Evolutionary conservation across 2,329 filamentous ascomycete genomes (phyloP).

Genomic region (Ceratocystiopsis sp.): DNA sequence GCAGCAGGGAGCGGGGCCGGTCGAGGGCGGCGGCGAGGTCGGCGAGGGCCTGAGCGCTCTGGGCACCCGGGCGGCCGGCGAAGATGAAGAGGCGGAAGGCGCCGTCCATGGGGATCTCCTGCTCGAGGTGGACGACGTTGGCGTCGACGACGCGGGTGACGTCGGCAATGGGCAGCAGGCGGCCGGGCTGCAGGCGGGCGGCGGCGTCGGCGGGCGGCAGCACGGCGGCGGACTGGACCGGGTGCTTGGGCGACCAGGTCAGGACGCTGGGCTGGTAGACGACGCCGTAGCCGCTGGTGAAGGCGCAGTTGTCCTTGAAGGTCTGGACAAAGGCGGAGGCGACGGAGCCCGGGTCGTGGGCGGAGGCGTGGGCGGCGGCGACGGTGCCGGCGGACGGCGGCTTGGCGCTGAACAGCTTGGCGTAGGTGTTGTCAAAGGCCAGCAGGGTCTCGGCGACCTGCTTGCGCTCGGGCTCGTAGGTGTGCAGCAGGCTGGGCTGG

Average conservation of each 20-base stretch:
- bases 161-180: conserved; percentile 59
- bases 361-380: conserved; percentile 23
- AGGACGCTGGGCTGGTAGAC: conserved; percentile 66
- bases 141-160: conserved; percentile 79
- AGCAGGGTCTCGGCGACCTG: conserved; percentile 70
- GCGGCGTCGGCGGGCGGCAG: conserved; percentile 45
- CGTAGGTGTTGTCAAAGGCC: conserved; percentile 76
- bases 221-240: conserved; percentile 53
- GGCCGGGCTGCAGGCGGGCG: conserved; percentile 54
- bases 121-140: conserved; percentile 79
- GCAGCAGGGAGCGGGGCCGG: conserved; percentile 55
- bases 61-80: conserved; percentile 49
- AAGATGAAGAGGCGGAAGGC: conserved; percentile 78
- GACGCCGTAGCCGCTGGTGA: conserved; percentile 84
- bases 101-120: conserved; percentile 76
- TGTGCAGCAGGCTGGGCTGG: conserved; percentile 54
- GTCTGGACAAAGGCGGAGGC: conserved; percentile 75
- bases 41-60: conserved; percentile 43
- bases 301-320: conserved; percentile 83
- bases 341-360: conserved; percentile 4
- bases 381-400: conserved; percentile 59
- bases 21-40: conserved; percentile 53
- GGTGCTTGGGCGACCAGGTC: conserved; percentile 66
- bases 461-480: conserved; percentile 77
- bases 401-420: conserved; percentile 72